phyloP scores from a whole-genome alignment of 176 grass and related monocot genomes.

The Musa acuminata region DNA sequence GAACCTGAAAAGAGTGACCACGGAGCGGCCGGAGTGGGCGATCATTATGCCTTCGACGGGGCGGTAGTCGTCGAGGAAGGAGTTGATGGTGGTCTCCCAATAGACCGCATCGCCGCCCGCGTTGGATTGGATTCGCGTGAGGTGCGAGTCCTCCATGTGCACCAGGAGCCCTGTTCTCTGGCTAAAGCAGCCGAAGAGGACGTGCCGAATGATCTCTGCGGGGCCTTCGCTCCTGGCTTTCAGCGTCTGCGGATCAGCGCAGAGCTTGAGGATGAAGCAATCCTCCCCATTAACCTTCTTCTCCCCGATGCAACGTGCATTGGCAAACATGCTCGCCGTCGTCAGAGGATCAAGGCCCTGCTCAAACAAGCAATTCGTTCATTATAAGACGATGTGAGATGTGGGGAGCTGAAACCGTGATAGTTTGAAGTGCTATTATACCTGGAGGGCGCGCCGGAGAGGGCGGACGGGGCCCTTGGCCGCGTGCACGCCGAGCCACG shows the following conservation, averaged over 20 bases:
- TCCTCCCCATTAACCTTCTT: constrained; percentile 57
- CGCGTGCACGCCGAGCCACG: constrained; percentile 68
- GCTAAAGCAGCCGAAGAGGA: constrained; percentile 84
- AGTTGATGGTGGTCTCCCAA: constrained; percentile 90
- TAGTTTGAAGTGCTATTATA: constrained; percentile 1
- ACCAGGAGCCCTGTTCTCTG: constrained; percentile 59
- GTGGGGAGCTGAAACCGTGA: neutral
- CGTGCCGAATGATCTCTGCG: constrained; percentile 71
- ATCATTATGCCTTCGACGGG: constrained; percentile 50
- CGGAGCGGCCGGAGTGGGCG: constrained; percentile 60
- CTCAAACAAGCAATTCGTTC: neutral
- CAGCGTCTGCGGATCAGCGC: constrained; percentile 41
- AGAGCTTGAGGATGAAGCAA: constrained; percentile 82
- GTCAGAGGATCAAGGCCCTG: constrained; percentile 69
- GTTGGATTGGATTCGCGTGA: constrained; percentile 61
- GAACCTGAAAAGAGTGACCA: constrained; percentile 69
- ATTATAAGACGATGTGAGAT: neutral
- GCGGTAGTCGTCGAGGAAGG: constrained; percentile 50
- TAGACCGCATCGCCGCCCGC: constrained; percentile 59
- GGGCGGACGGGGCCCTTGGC: constrained; percentile 72
- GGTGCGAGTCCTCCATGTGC: constrained; percentile 70
- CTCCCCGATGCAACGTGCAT: constrained; percentile 60
- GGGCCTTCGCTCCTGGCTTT: constrained; percentile 59
- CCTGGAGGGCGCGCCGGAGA: constrained; percentile 74
- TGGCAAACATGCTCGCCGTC: constrained; percentile 50